Conservation (phyloP, 768 basidiomycete genomes). For the Bullera alba region DNA sequence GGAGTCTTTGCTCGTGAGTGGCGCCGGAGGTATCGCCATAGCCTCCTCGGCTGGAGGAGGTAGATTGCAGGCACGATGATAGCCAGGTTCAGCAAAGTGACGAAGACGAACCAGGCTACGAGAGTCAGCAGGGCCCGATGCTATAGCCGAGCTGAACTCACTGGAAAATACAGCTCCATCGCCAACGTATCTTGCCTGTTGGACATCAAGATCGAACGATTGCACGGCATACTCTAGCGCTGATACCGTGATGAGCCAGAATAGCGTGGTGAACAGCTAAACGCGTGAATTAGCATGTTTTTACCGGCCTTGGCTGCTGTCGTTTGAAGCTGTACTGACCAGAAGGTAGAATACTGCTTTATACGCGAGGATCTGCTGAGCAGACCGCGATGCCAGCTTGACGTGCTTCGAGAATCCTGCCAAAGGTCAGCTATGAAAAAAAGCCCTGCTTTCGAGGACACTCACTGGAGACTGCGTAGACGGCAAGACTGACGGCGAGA, state of each 20-base stretch:
- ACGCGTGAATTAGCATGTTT: constrained; percentile 47
- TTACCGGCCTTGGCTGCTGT: not conserved
- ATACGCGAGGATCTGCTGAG: constrained; percentile 5
- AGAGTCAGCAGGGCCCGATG: constrained; percentile 49
- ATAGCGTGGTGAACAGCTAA: constrained; percentile 53
- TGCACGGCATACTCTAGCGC: constrained; percentile 64
- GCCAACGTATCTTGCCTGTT: constrained; percentile 51
- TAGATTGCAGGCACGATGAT: constrained; percentile 65
- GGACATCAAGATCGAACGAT: constrained; percentile 51
- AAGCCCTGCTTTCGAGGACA: constrained; percentile 25
- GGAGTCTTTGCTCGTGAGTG: constrained; percentile 67
- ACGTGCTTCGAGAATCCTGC: constrained; percentile 7
- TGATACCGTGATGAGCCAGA: constrained; percentile 63
- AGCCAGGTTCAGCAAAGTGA: constrained; percentile 55
- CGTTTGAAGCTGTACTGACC: no score
- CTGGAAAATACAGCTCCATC: constrained; percentile 68
- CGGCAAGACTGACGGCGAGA: constrained; percentile 56
- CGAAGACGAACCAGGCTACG: constrained; percentile 34
- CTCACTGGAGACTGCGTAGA: no score
- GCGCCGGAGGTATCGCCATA: constrained; percentile 58
- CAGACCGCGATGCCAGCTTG: constrained; percentile 7
- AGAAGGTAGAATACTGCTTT: constrained; percentile 21
- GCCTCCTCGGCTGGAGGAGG: constrained; percentile 62
- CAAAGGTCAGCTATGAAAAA: not conserved
- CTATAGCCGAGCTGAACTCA: constrained; percentile 53